These are phyloP conservation scores for Daldinia bambusicola DNA, from an alignment of 495 filamentous ascomycete genomes.

Conservation along the genomic window DNA sequence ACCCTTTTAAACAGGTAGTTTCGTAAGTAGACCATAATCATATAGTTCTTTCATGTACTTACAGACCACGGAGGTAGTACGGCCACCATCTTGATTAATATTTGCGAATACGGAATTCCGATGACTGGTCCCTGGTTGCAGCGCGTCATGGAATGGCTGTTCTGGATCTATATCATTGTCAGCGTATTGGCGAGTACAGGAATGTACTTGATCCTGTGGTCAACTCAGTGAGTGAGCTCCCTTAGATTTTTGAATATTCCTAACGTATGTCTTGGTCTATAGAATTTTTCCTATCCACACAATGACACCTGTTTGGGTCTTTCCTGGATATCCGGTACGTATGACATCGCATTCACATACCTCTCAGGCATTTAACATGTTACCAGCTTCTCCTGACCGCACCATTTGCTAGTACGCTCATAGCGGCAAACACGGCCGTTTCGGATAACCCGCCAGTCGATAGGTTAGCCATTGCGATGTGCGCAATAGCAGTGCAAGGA, in stretches of 20 bases:
- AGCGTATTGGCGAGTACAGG: slow-evolving; percentile 71
- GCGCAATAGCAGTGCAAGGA: slow-evolving; percentile 78
- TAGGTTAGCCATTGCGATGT: slow-evolving; percentile 73
- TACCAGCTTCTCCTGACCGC: slow-evolving; percentile 73
- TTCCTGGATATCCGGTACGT: slow-evolving; percentile 77
- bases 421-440: slow-evolving; percentile 54
- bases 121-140: slow-evolving; percentile 75
- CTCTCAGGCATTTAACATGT: too few relatives aligned
- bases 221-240: slow-evolving; percentile 56
- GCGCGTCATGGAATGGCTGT: slow-evolving; percentile 69
- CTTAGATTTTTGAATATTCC: not conserved
- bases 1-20: slow-evolving; percentile 53
- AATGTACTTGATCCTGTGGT: slow-evolving; percentile 79
- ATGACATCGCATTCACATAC: too few relatives aligned
- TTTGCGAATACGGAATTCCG: slow-evolving; percentile 79
- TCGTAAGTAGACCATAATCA: slow-evolving; percentile 47
- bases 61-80: slow-evolving; percentile 52
- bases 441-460: slow-evolving; percentile 53
- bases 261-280: slow-evolving; percentile 18
- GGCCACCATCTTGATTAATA: slow-evolving; percentile 82
- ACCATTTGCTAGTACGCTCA: slow-evolving; percentile 75
- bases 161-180: slow-evolving; percentile 77
- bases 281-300: slow-evolving; percentile 80
- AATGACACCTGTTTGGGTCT: slow-evolving; percentile 95
- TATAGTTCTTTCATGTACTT: not conserved